Evolutionary conservation across 345 rosid species (phyloP).

Genomic region (Arabidopsis thaliana): TAIR10.1 NC_003074.8:6146001-6146500

Average conservation of each 20-base stretch:
- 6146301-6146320: slow-evolving; percentile 58
- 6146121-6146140: slow-evolving; percentile 30
- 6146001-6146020: neutral
- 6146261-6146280: slow-evolving; percentile 14
- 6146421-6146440: neutral
- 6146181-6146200: slow-evolving; percentile 11
- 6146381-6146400: slow-evolving; percentile 21
- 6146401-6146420: neutral
- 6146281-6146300: neutral
- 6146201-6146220: slow-evolving; percentile 36
- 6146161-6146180: slow-evolving; percentile 42
- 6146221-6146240: neutral
- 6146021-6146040: neutral
- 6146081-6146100: slow-evolving; percentile 17
- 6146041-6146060: neutral
- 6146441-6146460: neutral
- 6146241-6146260: slow-evolving; percentile 32
- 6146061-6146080: slow-evolving; percentile 2
- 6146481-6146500: slow-evolving; percentile 9
- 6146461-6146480: neutral
- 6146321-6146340: slow-evolving; percentile 67
- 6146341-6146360: slow-evolving; percentile 81
- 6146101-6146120: slow-evolving; percentile 37
- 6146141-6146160: slow-evolving; percentile 43
- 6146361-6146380: slow-evolving; percentile 98